Evolutionary conservation across 345 rosid species (phyloP).

Genomic region (Melaleuca alternifolia): DNA sequence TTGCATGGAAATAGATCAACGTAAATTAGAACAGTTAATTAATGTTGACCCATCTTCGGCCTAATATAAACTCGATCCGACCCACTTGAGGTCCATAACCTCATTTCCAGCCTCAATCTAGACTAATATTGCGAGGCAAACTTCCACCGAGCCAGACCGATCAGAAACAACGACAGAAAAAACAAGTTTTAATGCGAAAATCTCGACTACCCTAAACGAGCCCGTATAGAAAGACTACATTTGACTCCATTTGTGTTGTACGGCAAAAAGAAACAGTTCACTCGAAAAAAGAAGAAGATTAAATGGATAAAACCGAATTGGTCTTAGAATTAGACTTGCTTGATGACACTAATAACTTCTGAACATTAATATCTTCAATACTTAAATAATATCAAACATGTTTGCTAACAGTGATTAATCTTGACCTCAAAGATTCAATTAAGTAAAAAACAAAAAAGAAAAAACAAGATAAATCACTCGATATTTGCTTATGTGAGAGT

Average conservation of each 20-base stretch:
- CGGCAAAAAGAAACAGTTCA: background rate
- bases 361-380: background rate
- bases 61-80: too few species aligned
- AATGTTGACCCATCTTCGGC: too few species aligned
- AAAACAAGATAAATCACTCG: background rate
- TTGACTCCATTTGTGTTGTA: background rate
- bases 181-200: background rate
- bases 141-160: background rate
- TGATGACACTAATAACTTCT: background rate
- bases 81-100: too few species aligned
- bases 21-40: too few species aligned
- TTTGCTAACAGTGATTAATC: background rate
- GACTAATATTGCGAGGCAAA: background rate
- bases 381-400: too few species aligned
- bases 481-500: background rate
- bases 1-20: too few species aligned
- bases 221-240: background rate
- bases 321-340: background rate
- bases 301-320: background rate
- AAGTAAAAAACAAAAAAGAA: background rate
- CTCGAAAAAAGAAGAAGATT: background rate
- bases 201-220: background rate
- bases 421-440: background rate
- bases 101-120: too few species aligned
- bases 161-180: background rate